Conservation (phyloP, 306 rosid genomes). For the Corylus avellana region DNA sequence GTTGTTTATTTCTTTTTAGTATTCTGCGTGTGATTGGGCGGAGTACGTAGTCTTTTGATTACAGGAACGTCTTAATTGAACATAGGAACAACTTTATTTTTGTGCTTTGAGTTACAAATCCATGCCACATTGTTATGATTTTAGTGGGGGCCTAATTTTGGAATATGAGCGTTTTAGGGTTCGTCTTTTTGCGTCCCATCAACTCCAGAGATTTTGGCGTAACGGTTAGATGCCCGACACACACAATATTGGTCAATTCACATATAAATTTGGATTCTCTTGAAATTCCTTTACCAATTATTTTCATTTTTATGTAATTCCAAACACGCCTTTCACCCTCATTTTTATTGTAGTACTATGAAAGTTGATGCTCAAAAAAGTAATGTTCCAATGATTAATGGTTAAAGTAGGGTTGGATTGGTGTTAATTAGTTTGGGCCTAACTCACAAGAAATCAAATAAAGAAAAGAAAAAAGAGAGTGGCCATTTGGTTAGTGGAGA, state of each 20-base stretch:
- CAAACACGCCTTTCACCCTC: no score
- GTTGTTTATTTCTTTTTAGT: background rate
- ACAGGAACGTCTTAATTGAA: no score
- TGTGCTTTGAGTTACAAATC: background rate
- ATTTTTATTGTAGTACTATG: background rate
- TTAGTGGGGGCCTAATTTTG: no score
- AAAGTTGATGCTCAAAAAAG: background rate
- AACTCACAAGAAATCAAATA: background rate
- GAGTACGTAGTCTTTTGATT: no score
- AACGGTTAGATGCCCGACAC: no score
- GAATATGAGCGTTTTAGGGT: no score
- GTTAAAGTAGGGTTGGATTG: background rate
- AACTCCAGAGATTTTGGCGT: no score
- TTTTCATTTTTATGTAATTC: background rate
- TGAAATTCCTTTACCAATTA: background rate
- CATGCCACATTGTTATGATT: no score
- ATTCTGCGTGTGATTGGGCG: background rate
- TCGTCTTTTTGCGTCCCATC: no score
- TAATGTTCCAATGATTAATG: background rate
- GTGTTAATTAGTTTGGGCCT: background rate
- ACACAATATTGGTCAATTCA: no score
- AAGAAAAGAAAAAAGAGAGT: background rate
- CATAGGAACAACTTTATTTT: no score
- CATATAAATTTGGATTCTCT: background rate
- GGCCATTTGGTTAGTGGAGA: background rate